Percentiles rank a stretch among this genome's conserved stretches.
phyloP scores from a whole-genome alignment of 2,329 filamentous ascomycete species.

The Mycocentrospora acerina region DNA sequence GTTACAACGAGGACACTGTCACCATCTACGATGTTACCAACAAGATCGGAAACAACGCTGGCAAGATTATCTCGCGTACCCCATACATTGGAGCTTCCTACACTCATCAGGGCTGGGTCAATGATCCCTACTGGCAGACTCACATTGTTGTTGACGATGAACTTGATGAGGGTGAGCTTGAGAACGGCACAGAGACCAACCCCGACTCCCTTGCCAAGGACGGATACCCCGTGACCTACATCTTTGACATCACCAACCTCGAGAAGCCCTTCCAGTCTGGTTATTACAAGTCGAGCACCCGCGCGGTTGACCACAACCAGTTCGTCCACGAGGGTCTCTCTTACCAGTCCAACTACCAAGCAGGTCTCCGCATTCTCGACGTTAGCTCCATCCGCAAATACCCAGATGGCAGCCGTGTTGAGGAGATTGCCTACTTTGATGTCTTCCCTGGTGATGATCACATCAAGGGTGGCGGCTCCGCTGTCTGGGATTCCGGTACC shows the following conservation, averaged over 20 bases:
- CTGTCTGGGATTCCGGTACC: conserved; percentile 44
- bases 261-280: conserved; percentile 42
- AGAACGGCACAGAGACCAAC: conserved; percentile 14
- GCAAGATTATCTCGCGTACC: conserved; percentile 58
- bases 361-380: conserved; percentile 47
- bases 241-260: conserved; percentile 41
- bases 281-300: conserved; percentile 43
- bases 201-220: conserved; percentile 33
- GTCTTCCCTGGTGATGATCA: conserved; percentile 45
- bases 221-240: conserved; percentile 41
- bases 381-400: conserved; percentile 43
- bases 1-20: conserved; percentile 57
- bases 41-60: conserved; percentile 56
- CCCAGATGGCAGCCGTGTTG: conserved; percentile 40
- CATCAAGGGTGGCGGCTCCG: conserved; percentile 36
- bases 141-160: conserved; percentile 43
- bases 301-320: conserved; percentile 50
- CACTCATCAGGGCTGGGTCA: conserved; percentile 62
- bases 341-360: conserved; percentile 49
- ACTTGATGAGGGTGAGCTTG: conserved; percentile 41
- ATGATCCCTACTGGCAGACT: conserved; percentile 41
- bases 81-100: conserved; percentile 57
- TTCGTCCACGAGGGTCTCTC: conserved; percentile 45
- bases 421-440: conserved; percentile 48
- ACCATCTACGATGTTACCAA: conserved; percentile 56